Conservation (phyloP, 768 basidiomycete species). For the Suillus subluteus region DNA sequence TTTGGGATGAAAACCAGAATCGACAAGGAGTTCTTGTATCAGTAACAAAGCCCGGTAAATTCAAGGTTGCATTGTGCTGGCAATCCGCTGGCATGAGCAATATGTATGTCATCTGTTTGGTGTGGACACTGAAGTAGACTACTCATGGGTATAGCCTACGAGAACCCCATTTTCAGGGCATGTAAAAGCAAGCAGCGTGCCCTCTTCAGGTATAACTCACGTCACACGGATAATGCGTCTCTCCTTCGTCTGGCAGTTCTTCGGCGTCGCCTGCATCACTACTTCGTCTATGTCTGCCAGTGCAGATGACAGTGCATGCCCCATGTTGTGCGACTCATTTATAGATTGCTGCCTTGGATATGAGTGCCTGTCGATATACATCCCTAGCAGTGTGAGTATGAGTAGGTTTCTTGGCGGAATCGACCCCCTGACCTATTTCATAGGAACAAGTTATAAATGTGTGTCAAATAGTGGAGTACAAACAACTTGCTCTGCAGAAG, state of each 20-base stretch:
- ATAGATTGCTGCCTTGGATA: not conserved
- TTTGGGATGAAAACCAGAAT: not conserved
- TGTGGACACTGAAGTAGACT: not conserved
- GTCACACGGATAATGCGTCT: not conserved
- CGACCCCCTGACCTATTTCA: not conserved
- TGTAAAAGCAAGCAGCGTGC: not conserved
- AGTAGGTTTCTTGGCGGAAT: not conserved
- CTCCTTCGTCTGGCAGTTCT: not conserved
- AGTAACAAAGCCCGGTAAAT: not conserved
- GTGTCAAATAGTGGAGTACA: not conserved
- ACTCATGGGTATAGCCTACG: not conserved
- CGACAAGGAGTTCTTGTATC: not conserved
- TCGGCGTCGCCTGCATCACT: not conserved
- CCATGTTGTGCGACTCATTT: not conserved
- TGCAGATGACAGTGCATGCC: not conserved
- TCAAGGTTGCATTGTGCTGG: too few species aligned
- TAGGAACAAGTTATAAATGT: not conserved
- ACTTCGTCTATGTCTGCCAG: not conserved
- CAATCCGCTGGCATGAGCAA: not conserved
- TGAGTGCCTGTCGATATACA: not conserved
- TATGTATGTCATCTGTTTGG: not conserved
- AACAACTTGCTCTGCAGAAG: not conserved
- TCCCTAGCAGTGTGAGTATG: not conserved
- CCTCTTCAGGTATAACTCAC: not conserved
- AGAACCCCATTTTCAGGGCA: not conserved